These are phyloP conservation scores for Stenocarpella maydis DNA, from an alignment of 2,329 filamentous ascomycete genomes.

Conservation along the genomic window DNA sequence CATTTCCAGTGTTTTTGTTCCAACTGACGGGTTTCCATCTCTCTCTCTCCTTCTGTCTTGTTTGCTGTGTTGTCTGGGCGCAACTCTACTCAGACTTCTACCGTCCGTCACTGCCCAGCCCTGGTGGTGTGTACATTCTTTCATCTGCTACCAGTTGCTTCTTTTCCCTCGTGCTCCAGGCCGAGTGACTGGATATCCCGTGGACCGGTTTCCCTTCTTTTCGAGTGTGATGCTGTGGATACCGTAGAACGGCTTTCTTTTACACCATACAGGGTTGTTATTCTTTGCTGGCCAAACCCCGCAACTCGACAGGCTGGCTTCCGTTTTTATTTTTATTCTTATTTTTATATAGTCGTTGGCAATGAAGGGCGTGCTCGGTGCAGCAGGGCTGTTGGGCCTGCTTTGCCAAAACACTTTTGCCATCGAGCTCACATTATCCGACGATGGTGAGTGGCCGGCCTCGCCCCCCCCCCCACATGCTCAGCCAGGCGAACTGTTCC, in stretches of 20 bases:
- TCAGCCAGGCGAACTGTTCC: not conserved
- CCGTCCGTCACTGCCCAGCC: slow-evolving; percentile 26
- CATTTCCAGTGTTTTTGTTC: slow-evolving; percentile 37
- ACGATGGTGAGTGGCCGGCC: slow-evolving; percentile 38
- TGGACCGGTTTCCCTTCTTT: not conserved
- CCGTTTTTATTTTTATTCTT: not conserved
- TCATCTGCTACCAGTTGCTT: slow-evolving; percentile 29
- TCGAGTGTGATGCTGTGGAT: slow-evolving; percentile 37
- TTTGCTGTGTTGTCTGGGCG: not conserved
- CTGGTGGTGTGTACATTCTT: slow-evolving; percentile 19
- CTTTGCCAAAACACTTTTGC: slow-evolving; percentile 36
- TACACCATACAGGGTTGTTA: not conserved
- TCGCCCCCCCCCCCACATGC: not conserved
- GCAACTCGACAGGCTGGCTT: not conserved
- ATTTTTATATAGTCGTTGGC: slow-evolving; percentile 6
- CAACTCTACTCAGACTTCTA: slow-evolving; percentile 19
- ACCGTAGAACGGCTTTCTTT: slow-evolving; percentile 13
- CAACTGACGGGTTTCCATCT: slow-evolving; percentile 37
- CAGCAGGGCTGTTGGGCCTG: slow-evolving; percentile 35
- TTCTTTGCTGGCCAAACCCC: slow-evolving; percentile 5
- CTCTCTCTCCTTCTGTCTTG: slow-evolving; percentile 33
- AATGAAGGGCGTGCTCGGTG: slow-evolving; percentile 37
- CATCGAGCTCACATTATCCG: slow-evolving; percentile 37
- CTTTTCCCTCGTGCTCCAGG: slow-evolving; percentile 41
- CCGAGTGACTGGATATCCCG: slow-evolving; percentile 37